phyloP scores from a whole-genome alignment of 2,329 filamentous ascomycete species.

The Fusarium tupiense region DNA sequence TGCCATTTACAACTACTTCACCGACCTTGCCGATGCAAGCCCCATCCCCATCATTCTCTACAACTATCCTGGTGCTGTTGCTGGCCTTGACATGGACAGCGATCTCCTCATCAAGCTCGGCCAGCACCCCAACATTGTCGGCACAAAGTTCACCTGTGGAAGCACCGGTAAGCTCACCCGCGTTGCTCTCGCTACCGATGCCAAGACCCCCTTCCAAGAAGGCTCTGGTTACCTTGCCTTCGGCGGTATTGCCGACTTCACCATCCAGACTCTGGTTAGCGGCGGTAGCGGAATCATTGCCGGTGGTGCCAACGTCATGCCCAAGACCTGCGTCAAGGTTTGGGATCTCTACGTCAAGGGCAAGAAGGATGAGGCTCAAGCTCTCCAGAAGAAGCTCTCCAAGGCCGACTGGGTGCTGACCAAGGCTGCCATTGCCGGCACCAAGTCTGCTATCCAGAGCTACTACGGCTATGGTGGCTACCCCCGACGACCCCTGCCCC shows the following conservation, averaged over 20 bases:
- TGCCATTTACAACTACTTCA: slow-evolving; percentile 78
- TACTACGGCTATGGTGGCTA: slow-evolving; percentile 85
- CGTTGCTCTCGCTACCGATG: slow-evolving; percentile 77
- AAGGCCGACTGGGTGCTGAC: slow-evolving; percentile 86
- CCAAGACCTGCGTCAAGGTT: slow-evolving; percentile 81
- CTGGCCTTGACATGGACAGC: slow-evolving; percentile 89
- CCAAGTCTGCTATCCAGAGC: slow-evolving; percentile 82
- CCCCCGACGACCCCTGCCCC: slow-evolving; percentile 77
- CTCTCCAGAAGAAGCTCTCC: slow-evolving; percentile 79
- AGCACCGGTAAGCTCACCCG: slow-evolving; percentile 90
- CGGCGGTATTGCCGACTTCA: slow-evolving; percentile 89
- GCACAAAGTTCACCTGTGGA: slow-evolving; percentile 92
- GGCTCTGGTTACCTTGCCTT: slow-evolving; percentile 83
- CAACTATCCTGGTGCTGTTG: slow-evolving; percentile 90
- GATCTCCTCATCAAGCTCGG: slow-evolving; percentile 84
- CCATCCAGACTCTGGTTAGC: slow-evolving; percentile 79
- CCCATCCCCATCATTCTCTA: slow-evolving; percentile 85
- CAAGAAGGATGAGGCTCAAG: slow-evolving; percentile 78
- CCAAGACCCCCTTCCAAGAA: slow-evolving; percentile 69
- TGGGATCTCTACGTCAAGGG: slow-evolving; percentile 81
- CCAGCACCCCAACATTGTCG: slow-evolving; percentile 83
- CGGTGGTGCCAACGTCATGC: slow-evolving; percentile 85
- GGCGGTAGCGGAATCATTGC: slow-evolving; percentile 88
- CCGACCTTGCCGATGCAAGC: slow-evolving; percentile 76
- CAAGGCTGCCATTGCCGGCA: slow-evolving; percentile 85